A percentile compares a stretch with the other conserved stretches of the same genome.
Evolutionary conservation across 352 stramenopile species (phyloP).

Genomic region (Blastocystis sp.): DNA sequence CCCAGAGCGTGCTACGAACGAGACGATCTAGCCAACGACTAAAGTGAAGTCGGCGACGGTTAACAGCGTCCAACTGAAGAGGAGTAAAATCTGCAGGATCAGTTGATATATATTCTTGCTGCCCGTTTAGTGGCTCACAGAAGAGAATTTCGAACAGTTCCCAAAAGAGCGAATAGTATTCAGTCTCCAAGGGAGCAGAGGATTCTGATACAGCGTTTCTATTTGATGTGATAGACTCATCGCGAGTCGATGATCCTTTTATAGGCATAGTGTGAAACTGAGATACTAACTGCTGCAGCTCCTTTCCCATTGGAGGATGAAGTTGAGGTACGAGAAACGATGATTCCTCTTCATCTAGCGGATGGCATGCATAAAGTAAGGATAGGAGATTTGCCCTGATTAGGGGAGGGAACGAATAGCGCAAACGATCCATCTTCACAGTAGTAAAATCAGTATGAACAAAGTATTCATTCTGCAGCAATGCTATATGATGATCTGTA

Average conservation of each 20-base stretch:
- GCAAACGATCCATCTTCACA: neutral
- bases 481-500: too few species aligned
- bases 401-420: neutral
- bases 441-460: neutral
- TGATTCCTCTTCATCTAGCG: neutral
- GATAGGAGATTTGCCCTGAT: neutral
- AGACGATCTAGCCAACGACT: neutral
- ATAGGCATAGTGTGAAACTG: neutral
- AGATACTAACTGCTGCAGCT: neutral
- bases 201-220: neutral
- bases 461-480: neutral
- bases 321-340: neutral
- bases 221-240: too few species aligned
- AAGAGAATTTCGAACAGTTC: neutral
- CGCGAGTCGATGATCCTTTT: neutral
- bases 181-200: neutral
- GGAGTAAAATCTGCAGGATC: neutral
- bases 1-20: neutral
- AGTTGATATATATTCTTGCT: too few species aligned
- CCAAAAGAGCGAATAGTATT: neutral
- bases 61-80: neutral
- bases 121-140: neutral
- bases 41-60: neutral
- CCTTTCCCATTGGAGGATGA: neutral
- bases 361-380: neutral